Conservation (phyloP, 2,329 filamentous ascomycete genomes). For the Emmonsia crescens region DNA sequence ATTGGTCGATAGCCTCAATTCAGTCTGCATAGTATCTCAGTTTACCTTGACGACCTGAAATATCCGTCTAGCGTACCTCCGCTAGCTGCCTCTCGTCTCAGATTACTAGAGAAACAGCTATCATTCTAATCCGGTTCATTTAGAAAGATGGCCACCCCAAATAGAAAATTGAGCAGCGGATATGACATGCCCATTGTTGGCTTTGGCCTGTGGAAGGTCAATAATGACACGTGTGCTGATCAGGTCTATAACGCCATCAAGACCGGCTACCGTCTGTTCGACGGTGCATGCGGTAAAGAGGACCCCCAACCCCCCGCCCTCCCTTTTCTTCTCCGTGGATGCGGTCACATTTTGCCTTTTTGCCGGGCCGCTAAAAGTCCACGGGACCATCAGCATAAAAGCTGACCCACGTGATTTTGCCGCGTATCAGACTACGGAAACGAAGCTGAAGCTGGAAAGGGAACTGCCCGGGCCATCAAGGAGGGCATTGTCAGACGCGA, state of each 20-base stretch:
- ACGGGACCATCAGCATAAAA: not conserved
- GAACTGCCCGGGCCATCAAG: slow-evolving; percentile 66
- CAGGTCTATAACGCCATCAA: too few relatives aligned
- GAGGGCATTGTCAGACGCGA: slow-evolving; percentile 72
- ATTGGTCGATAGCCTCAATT: too few relatives aligned
- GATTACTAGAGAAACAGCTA: not conserved
- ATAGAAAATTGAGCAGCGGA: slow-evolving; percentile 18
- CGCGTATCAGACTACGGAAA: slow-evolving; percentile 63
- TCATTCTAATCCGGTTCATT: not conserved
- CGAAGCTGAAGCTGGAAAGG: slow-evolving; percentile 66
- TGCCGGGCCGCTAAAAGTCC: not conserved
- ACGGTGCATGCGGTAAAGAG: slow-evolving; percentile 46
- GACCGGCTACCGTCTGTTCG: slow-evolving; percentile 54
- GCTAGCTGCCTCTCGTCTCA: not conserved
- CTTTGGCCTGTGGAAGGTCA: slow-evolving; percentile 66
- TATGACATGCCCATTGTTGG: slow-evolving; percentile 34
- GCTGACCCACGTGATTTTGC: not conserved
- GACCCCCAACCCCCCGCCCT: too few relatives aligned
- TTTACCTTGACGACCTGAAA: too few relatives aligned
- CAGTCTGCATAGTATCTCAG: too few relatives aligned
- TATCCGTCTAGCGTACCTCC: too few relatives aligned
- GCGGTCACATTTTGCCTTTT: slow-evolving; percentile 1
- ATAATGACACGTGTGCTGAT: slow-evolving; percentile 57
- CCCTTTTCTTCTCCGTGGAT: too few relatives aligned
- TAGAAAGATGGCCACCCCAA: slow-evolving; percentile 15